Conservation (phyloP, 495 filamentous ascomycete genomes). For the Sordaria brevicollis region DNA sequence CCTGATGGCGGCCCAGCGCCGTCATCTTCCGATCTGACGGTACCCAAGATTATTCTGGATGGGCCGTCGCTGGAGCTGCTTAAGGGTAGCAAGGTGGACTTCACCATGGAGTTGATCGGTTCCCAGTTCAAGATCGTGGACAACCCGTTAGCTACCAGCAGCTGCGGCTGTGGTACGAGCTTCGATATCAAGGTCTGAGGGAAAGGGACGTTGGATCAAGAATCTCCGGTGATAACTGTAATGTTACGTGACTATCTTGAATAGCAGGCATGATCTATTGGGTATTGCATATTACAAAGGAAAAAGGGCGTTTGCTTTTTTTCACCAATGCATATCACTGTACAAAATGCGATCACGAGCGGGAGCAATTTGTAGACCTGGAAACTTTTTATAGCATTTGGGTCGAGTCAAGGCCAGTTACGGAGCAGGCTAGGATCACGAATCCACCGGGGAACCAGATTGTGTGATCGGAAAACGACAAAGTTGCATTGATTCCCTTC, state of each 20-base stretch:
- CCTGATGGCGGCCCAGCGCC: constrained; percentile 1
- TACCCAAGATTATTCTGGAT: constrained; percentile 83
- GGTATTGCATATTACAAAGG: not conserved
- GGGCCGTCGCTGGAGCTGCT: constrained; percentile 76
- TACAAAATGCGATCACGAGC: not conserved
- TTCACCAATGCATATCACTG: not conserved
- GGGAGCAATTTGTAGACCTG: not conserved
- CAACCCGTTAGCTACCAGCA: constrained; percentile 83
- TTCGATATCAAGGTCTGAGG: constrained; percentile 73
- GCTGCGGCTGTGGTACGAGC: constrained; percentile 95
- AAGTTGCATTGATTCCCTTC: constrained; percentile 24
- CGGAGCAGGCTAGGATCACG: constrained; percentile 14
- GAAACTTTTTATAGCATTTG: constrained; percentile 12
- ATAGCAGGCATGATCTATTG: not conserved
- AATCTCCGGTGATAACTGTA: not conserved
- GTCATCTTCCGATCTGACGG: constrained; percentile 7
- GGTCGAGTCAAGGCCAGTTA: constrained; percentile 9
- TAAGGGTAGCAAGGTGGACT: constrained; percentile 89
- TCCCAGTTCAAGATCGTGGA: constrained; percentile 96
- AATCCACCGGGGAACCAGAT: constrained; percentile 9
- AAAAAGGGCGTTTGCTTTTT: not conserved
- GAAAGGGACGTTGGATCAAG: not conserved
- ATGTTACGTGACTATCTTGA: not conserved
- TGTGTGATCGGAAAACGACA: constrained; percentile 12
- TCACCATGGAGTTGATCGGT: constrained; percentile 92